phyloP scores from a whole-genome alignment of 225 moss, liverwort and hornwort species.

The Anthoceros angustus region DNA sequence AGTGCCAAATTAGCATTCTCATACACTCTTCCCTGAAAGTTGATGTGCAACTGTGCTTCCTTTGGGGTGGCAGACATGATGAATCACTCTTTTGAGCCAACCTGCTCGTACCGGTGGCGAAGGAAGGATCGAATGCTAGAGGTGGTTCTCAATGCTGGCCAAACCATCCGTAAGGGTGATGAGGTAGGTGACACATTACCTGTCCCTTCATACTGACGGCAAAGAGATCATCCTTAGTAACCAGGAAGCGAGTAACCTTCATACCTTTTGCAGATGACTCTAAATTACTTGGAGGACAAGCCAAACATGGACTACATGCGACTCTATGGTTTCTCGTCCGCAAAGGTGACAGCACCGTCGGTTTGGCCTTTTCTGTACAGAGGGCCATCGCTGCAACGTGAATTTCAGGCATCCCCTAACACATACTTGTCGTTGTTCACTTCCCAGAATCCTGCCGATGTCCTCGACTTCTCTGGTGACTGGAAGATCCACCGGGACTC shows the following conservation, averaged over 20 bases:
- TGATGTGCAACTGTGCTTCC: not conserved
- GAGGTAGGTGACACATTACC: slow-evolving; percentile 33
- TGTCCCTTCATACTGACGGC: not conserved
- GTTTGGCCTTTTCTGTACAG: not conserved
- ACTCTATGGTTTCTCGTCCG: slow-evolving; percentile 71
- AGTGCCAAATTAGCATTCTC: too few species aligned
- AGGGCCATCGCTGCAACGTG: not conserved
- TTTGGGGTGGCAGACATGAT: slow-evolving; percentile 52
- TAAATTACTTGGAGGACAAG: slow-evolving; percentile 42
- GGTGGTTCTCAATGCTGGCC: slow-evolving; percentile 66
- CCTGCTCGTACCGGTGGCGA: slow-evolving; percentile 73
- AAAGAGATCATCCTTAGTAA: not conserved
- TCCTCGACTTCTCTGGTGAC: slow-evolving; percentile 57
- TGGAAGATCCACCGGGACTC: slow-evolving; percentile 74
- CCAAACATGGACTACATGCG: slow-evolving; percentile 39
- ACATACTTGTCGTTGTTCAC: not conserved
- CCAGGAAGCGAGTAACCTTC: not conserved
- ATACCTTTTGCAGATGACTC: slow-evolving; percentile 51
- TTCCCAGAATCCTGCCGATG: slow-evolving; percentile 77
- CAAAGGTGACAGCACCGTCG: slow-evolving; percentile 28
- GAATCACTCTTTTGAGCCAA: slow-evolving; percentile 71
- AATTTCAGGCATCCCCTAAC: not conserved
- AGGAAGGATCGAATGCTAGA: slow-evolving; percentile 82
- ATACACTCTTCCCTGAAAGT: not conserved
- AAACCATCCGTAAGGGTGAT: slow-evolving; percentile 59